Conservation (phyloP, 768 basidiomycete species). For the Trametes cinnabarina region DNA sequence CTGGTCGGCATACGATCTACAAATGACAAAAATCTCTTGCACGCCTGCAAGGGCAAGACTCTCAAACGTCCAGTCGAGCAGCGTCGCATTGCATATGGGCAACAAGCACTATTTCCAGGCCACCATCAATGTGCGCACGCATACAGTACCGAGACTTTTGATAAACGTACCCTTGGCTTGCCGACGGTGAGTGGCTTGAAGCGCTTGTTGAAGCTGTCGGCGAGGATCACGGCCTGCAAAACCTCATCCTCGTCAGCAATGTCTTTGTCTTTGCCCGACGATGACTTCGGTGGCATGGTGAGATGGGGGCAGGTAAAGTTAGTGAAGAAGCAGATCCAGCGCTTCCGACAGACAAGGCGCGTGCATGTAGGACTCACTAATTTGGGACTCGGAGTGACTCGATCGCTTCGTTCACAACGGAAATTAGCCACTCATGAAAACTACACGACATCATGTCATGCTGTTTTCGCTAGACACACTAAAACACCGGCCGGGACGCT, state of each 20-base stretch:
- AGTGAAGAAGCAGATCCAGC: background rate
- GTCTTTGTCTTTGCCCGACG: constrained; percentile 59
- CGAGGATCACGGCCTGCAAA: constrained; percentile 91
- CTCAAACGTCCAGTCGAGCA: constrained; percentile 97
- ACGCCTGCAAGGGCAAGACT: constrained; percentile 92
- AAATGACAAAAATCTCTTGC: constrained; percentile 94
- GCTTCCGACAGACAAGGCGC: background rate
- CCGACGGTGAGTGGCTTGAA: constrained; percentile 87
- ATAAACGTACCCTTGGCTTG: constrained; percentile 73
- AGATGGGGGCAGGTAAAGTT: background rate
- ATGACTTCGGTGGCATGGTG: constrained; percentile 64
- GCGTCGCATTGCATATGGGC: constrained; percentile 89
- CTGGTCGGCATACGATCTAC: constrained; percentile 84
- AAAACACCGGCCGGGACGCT: background rate
- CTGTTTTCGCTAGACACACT: no score
- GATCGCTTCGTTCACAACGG: constrained; percentile 1
- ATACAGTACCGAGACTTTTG: background rate
- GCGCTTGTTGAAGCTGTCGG: constrained; percentile 93
- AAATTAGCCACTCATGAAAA: background rate
- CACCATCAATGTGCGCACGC: constrained; percentile 16
- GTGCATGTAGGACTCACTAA: no score
- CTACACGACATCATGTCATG: no score
- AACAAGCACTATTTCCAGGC: constrained; percentile 69
- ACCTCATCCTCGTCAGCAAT: constrained; percentile 77
- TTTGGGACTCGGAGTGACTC: no score